Evolutionary conservation across 306 rosid species (phyloP), one percentile per base, ranked within the genome.

Genomic region (Quercus bicolor): DNA sequence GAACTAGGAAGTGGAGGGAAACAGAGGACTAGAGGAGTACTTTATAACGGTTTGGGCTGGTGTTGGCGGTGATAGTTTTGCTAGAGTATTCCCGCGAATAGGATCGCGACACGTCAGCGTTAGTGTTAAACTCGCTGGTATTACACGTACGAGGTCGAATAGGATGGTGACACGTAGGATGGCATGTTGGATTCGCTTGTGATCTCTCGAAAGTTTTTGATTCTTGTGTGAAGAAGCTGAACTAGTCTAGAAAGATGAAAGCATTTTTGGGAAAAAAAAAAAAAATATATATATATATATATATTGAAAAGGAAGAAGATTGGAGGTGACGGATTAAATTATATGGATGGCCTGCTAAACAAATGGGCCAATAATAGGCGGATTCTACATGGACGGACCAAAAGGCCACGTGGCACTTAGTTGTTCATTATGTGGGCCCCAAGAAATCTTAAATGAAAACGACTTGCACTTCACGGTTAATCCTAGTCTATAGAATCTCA

Each of bases 141-240:
- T 1, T 14, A 65, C 72, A 80, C 80, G 83, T 75, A 20, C 0
- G 62, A 4, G 0, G 0, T 1, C 68, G 69, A 64, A 66, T 75
- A 5, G 37, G 1, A 4, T 0, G 24, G 26, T 1, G 77, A n/a
- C 85, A 55, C 89, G 81, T 80, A 66, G 26, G 12, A 8, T 0
- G 0, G n/a, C 0, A 2, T n/a, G 62, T 13, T 10, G 53, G 53
- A 48, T 29, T 13, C 15, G 1, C 60, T 0, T 3, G 57, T 2
- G n/a, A 16, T 11, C 24, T 75, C 84, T 56, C 60, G 78, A 53
- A n/a, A 12, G 34, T 80, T 83, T 87, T 52, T 80, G 85, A 86
- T 26, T 31, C 43, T 48, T 48, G 53, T 48, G 21, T 21, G 51
- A 34, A 37, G 77, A 43, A 45, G 13, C 65, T 23, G 6, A 2